Percentiles rank a stretch among this genome's conserved stretches.
These are phyloP conservation scores for Lepidium didymum DNA, from an alignment of 345 rosid genomes.

Conservation along the genomic window DNA sequence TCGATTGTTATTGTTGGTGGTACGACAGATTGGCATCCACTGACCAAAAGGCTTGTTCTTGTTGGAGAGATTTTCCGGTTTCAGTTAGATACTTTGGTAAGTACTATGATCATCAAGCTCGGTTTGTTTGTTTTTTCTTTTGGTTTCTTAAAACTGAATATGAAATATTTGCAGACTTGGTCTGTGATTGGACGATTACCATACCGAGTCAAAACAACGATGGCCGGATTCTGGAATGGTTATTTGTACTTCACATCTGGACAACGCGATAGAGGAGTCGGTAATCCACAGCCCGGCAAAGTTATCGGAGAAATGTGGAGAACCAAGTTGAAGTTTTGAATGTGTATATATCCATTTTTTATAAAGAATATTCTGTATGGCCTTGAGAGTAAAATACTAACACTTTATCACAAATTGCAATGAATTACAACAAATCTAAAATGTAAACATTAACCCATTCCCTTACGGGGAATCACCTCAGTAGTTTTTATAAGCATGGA, in stretches of 20 bases:
- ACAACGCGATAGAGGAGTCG: constrained; percentile 74
- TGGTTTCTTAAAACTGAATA: not conserved
- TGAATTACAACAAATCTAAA: too few species aligned
- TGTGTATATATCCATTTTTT: not conserved
- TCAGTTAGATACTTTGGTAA: constrained; percentile 53
- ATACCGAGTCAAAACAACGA: constrained; percentile 61
- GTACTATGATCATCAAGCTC: not conserved
- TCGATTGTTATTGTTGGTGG: constrained; percentile 73
- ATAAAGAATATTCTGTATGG: not conserved
- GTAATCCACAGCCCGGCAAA: constrained; percentile 69
- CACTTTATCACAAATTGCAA: too few species aligned
- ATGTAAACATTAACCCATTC: too few species aligned
- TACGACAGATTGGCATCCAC: constrained; percentile 76
- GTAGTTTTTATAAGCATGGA: too few species aligned
- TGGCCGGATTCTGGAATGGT: constrained; percentile 68
- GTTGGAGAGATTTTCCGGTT: constrained; percentile 78
- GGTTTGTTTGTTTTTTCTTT: not conserved
- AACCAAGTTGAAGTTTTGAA: constrained; percentile 53
- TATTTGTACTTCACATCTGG: constrained; percentile 82
- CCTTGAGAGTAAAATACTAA: too few species aligned
- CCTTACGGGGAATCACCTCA: too few species aligned
- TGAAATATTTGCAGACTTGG: constrained; percentile 52
- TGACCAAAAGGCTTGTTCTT: constrained; percentile 65
- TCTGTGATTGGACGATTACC: constrained; percentile 82
- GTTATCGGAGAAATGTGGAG: constrained; percentile 83